These are phyloP conservation scores for Hygrophoropsis aurantiaca DNA, from an alignment of 768 basidiomycete genomes.

Conservation along the genomic window DNA sequence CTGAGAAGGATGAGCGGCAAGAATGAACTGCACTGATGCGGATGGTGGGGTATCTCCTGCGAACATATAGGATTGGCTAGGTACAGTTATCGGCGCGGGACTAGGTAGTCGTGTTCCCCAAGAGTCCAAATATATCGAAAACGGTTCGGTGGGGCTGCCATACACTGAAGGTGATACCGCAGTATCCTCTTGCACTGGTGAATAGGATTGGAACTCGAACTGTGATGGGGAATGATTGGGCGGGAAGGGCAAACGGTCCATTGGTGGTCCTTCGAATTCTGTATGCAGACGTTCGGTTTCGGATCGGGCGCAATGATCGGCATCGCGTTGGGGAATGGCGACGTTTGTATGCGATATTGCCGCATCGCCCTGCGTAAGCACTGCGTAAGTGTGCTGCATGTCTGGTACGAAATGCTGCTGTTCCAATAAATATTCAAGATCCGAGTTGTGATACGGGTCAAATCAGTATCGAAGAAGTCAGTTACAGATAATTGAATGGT, in stretches of 20 bases:
- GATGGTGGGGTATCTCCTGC: constrained; percentile 8
- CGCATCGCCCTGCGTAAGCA: no score
- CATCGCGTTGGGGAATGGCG: no score
- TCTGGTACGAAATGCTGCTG: no score
- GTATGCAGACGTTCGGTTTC: constrained; percentile 6
- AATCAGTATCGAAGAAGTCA: no score
- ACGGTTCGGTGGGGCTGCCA: constrained; percentile 12
- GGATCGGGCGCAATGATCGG: constrained; percentile 9
- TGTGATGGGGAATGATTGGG: constrained; percentile 20
- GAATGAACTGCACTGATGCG: constrained; percentile 7
- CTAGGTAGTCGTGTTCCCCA: constrained; percentile 10
- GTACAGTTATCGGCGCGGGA: constrained; percentile 4
- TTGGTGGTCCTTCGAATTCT: constrained; percentile 20
- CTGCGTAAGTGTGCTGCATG: no score
- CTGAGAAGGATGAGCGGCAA: constrained; percentile 7
- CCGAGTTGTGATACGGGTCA: no score
- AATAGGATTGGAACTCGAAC: constrained; percentile 15
- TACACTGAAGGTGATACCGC: constrained; percentile 11
- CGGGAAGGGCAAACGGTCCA: constrained; percentile 31
- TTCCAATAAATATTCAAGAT: no score
- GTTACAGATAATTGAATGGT: no score
- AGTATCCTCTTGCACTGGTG: constrained; percentile 13
- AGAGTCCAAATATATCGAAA: constrained; percentile 12
- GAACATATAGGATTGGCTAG: constrained; percentile 20
- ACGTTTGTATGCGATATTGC: no score